Evolutionary conservation across 306 rosid genomes (phyloP).

Genomic region (Fragaria iinumae): DNA sequence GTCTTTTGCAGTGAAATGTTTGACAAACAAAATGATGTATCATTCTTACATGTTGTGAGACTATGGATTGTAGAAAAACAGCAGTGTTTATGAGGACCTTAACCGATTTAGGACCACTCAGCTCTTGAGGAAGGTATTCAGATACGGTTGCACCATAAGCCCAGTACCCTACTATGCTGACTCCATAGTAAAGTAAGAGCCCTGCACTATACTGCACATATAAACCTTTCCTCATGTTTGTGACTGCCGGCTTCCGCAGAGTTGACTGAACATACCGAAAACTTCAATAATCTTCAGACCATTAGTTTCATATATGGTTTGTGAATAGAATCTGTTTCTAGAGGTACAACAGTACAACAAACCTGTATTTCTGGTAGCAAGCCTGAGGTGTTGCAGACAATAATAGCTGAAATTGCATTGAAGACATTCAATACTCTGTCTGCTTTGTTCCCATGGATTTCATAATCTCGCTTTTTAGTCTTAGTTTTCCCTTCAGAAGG

Average conservation of each 20-base stretch:
- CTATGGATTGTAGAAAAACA: slow-evolving; percentile 46
- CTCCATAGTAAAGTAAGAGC: slow-evolving; percentile 39
- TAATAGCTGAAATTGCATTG: slow-evolving; percentile 45
- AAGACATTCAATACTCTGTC: slow-evolving; percentile 41
- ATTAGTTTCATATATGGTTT: not conserved
- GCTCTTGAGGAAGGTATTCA: slow-evolving; percentile 43
- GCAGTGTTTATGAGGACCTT: slow-evolving; percentile 38
- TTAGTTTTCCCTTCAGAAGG: slow-evolving; percentile 42
- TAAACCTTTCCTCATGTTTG: slow-evolving; percentile 55
- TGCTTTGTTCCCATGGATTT: slow-evolving; percentile 37
- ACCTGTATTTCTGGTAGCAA: slow-evolving; percentile 61
- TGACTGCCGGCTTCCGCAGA: slow-evolving; percentile 43
- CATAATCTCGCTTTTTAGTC: slow-evolving; percentile 20
- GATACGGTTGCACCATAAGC: slow-evolving; percentile 53
- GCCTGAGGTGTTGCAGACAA: slow-evolving; percentile 51
- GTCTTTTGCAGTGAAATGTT: not conserved
- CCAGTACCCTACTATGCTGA: slow-evolving; percentile 49
- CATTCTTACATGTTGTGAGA: slow-evolving; percentile 51
- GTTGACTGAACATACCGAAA: slow-evolving; percentile 40
- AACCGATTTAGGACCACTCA: slow-evolving; percentile 52
- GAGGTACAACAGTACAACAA: not conserved
- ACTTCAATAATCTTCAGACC: not conserved
- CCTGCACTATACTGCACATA: slow-evolving; percentile 46
- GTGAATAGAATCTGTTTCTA: not conserved
- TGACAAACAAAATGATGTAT: not conserved